These are phyloP conservation scores for Linnemannia schmuckeri DNA, from an alignment of 192 early-diverging fungal genomes.

Conservation along the genomic window DNA sequence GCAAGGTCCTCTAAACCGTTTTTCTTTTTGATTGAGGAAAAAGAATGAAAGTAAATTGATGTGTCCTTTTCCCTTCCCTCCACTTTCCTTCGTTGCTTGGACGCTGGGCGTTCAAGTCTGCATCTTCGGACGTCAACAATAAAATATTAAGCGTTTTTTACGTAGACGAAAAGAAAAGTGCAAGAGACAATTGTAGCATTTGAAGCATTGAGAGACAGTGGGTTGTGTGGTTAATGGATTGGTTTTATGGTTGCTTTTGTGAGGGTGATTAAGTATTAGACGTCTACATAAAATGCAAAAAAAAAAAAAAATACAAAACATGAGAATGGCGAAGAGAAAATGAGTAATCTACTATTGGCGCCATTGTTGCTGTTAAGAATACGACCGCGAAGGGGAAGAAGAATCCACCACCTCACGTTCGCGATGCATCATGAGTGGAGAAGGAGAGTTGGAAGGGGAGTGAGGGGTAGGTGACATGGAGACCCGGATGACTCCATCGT, in stretches of 20 bases:
- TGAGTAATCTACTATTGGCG: not conserved
- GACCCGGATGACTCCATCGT: conserved; percentile 23
- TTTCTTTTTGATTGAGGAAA: not conserved
- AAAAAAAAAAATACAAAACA: not conserved
- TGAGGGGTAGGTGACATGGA: conserved; percentile 25
- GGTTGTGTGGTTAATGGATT: no score
- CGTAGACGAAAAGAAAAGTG: no score
- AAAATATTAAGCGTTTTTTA: no score
- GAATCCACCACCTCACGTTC: not conserved
- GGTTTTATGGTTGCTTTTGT: no score
- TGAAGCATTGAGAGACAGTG: no score
- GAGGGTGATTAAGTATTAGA: no score
- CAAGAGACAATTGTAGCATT: no score
- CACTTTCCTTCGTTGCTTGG: not conserved
- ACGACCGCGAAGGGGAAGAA: not conserved
- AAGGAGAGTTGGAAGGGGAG: not conserved
- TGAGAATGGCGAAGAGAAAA: not conserved
- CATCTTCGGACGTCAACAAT: no score
- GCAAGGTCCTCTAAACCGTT: conserved; percentile 15
- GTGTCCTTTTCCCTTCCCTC: not conserved
- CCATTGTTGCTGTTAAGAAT: not conserved
- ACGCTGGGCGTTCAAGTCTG: no score
- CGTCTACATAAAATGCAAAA: no score
- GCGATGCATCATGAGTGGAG: conserved; percentile 11
- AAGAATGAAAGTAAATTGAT: not conserved